A percentile compares a stretch with the other conserved stretches of the same genome.
Evolutionary conservation across 2,329 filamentous ascomycete genomes (phyloP).

Genomic region (Curvularia eragrostidis): DNA sequence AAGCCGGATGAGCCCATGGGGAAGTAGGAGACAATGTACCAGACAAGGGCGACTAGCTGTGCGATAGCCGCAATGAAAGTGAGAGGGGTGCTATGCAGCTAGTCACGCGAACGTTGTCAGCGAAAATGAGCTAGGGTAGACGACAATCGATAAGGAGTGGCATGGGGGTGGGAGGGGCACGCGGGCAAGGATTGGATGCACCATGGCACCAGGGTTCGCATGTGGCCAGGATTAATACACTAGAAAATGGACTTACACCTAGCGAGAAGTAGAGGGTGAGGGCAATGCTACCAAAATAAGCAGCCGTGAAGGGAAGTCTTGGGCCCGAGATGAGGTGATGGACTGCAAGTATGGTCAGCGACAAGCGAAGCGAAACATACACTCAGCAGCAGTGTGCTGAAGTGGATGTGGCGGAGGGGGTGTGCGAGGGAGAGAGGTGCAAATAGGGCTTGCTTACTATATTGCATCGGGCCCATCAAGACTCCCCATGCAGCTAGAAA

Average conservation of each 20-base stretch:
- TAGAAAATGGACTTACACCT: conserved; percentile 70
- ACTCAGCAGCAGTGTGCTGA: neutral
- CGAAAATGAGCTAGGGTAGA: conserved; percentile 38
- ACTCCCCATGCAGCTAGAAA: conserved; percentile 93
- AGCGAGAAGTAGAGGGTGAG: conserved; percentile 92
- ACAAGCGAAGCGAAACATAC: conserved; percentile 7
- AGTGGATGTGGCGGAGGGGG: neutral
- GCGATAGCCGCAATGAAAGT: conserved; percentile 84
- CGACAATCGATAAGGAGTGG: conserved; percentile 42
- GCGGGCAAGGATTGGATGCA: conserved; percentile 33
- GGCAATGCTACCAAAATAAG: conserved; percentile 91
- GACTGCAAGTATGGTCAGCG: conserved; percentile 50
- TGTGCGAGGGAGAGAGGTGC: conserved; percentile 17
- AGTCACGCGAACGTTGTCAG: conserved; percentile 48
- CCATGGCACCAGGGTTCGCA: conserved; percentile 36
- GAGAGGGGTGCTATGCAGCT: conserved; percentile 78
- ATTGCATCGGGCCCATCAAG: conserved; percentile 88
- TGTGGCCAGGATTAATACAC: conserved; percentile 20
- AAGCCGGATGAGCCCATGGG: conserved; percentile 93
- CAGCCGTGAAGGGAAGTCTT: conserved; percentile 88
- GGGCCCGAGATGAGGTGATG: conserved; percentile 84
- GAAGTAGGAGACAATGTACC: conserved; percentile 98
- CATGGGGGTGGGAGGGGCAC: conserved; percentile 27
- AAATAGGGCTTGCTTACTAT: conserved; percentile 56
- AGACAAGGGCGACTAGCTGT: conserved; percentile 82